phyloP scores from a whole-genome alignment of 768 basidiomycete genomes.

The Boletus edulis region DNA sequence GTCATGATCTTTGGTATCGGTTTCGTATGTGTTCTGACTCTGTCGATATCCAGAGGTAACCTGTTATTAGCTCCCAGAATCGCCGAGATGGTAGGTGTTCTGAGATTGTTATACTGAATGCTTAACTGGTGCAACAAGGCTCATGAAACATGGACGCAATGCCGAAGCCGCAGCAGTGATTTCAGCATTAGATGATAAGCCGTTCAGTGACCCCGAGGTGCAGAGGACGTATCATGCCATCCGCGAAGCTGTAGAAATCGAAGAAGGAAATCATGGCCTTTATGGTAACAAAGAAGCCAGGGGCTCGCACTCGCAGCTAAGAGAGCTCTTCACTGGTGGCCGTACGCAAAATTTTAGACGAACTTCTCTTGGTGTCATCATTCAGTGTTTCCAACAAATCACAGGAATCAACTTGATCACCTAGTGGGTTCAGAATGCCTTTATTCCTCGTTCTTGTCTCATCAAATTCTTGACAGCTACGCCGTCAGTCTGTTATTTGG shows the following conservation, averaged over 20 bases:
- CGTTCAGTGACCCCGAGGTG: slow-evolving; percentile 44
- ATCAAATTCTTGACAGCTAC: slow-evolving; percentile 21
- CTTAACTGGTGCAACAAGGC: slow-evolving; percentile 33
- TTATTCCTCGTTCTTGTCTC: slow-evolving; percentile 15
- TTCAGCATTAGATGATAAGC: slow-evolving; percentile 56
- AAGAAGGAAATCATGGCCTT: slow-evolving; percentile 22
- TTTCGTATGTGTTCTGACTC: slow-evolving; percentile 39
- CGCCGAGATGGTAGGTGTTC: slow-evolving; percentile 49
- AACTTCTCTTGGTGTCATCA: slow-evolving; percentile 50
- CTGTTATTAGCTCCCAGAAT: slow-evolving; percentile 49
- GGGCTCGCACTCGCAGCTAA: slow-evolving; percentile 31
- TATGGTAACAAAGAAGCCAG: neutral
- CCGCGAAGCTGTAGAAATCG: slow-evolving; percentile 48
- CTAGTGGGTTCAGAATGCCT: slow-evolving; percentile 41
- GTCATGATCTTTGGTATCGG: slow-evolving; percentile 46
- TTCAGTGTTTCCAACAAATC: slow-evolving; percentile 70
- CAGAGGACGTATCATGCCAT: slow-evolving; percentile 54
- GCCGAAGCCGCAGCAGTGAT: slow-evolving; percentile 60
- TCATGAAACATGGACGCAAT: slow-evolving; percentile 51
- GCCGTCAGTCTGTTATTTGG: slow-evolving; percentile 22
- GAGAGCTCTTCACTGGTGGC: slow-evolving; percentile 55
- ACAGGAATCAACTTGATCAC: slow-evolving; percentile 67
- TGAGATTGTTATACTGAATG: neutral
- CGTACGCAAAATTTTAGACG: slow-evolving; percentile 61
- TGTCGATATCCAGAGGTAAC: neutral